Evolutionary conservation across 1,284 basidiomycete genomes (phyloP).

Genomic region (Leccinum angustisporum): DNA sequence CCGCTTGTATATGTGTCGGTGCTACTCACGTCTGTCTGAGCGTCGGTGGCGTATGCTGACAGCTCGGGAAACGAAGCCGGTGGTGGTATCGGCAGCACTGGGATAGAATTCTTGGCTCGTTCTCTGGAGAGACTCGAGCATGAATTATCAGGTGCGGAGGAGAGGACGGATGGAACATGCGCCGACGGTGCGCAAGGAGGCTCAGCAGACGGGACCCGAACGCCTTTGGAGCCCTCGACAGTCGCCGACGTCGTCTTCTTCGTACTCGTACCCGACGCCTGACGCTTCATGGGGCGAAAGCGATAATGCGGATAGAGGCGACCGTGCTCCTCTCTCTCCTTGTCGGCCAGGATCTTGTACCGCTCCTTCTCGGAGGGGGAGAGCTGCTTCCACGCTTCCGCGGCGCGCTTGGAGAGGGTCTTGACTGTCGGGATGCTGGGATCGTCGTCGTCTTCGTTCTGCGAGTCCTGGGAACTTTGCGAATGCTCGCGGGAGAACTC

Average conservation of each 20-base stretch:
- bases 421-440: slow-evolving; percentile 26
- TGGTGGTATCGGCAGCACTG: neutral
- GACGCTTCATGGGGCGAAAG: slow-evolving; percentile 54
- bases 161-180: slow-evolving; percentile 24
- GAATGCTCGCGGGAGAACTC: slow-evolving; percentile 55
- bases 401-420: slow-evolving; percentile 63
- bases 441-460: slow-evolving; percentile 28
- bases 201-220: neutral
- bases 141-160: slow-evolving; percentile 8
- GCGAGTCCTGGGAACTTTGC: slow-evolving; percentile 17
- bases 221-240: slow-evolving; percentile 16
- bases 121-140: slow-evolving; percentile 4
- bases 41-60: neutral
- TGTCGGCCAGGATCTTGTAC: slow-evolving; percentile 51
- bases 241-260: slow-evolving; percentile 2
- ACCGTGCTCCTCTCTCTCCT: slow-evolving; percentile 55
- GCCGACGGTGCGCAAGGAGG: neutral
- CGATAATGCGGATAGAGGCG: slow-evolving; percentile 57
- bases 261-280: slow-evolving; percentile 26
- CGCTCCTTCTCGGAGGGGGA: slow-evolving; percentile 43
- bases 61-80: neutral
- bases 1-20: too few species aligned
- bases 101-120: neutral
- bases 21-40: slow-evolving; percentile 15
- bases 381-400: slow-evolving; percentile 58